These are phyloP conservation scores for Boletus sp. DNA, from an alignment of 768 basidiomycete genomes.

Conservation along the genomic window DNA sequence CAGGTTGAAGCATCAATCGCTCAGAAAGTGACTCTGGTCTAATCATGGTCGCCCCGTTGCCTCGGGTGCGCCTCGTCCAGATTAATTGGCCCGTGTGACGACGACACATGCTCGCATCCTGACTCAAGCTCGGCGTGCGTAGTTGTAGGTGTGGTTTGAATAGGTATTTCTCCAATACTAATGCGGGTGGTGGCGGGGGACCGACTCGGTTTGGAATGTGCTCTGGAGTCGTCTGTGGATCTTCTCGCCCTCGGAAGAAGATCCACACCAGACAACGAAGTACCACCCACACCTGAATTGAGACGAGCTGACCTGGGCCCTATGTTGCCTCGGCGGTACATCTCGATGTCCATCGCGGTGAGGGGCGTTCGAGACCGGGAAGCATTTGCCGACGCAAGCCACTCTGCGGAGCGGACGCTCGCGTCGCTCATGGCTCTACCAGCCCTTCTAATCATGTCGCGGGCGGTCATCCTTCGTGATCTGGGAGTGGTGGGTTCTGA, in stretches of 20 bases:
- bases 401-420: conserved; percentile 32
- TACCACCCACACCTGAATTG: background rate
- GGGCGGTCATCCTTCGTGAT: conserved; percentile 13
- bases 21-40: background rate
- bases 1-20: background rate
- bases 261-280: background rate
- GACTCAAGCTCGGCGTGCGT: conserved; percentile 20
- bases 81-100: conserved; percentile 31
- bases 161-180: conserved; percentile 39
- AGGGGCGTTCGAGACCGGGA: conserved; percentile 11
- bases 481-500: conserved; percentile 7
- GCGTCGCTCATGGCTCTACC: conserved; percentile 24
- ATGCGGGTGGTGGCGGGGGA: conserved; percentile 13
- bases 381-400: conserved; percentile 25
- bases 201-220: background rate
- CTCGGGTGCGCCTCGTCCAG: conserved; percentile 20
- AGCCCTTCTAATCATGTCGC: conserved; percentile 17
- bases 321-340: conserved; percentile 21
- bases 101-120: conserved; percentile 24
- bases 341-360: conserved; percentile 23
- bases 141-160: conserved; percentile 34
- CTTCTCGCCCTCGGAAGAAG: background rate
- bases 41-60: conserved; percentile 16
- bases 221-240: conserved; percentile 5
- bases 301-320: conserved; percentile 5